Evolutionary conservation across 768 basidiomycete genomes (phyloP), one percentile per base, ranked within the genome.

Genomic region (Termitomyces sp.): DNA sequence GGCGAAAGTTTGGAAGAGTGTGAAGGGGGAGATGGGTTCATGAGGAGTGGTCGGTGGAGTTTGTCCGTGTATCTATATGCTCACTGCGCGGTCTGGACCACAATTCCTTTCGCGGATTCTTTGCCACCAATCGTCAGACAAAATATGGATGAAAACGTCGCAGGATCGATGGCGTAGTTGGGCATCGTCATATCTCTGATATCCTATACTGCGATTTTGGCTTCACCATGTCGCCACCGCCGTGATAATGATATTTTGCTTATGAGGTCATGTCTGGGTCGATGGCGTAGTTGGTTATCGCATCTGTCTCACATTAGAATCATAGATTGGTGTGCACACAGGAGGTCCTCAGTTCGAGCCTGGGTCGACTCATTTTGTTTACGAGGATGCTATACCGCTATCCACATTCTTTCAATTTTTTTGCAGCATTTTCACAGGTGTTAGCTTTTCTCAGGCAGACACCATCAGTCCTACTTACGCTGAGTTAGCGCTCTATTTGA

Each of bases 221-320:
- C n/a, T n/a, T n/a, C n/a, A n/a, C n/a, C n/a, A n/a, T n/a, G n/a
- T n/a, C n/a, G n/a, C n/a, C n/a, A n/a, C n/a, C n/a, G n/a, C n/a
- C n/a, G n/a, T n/a, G 82, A 83, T 83, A 85, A 82, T 82, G 78
- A 29, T 83, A 80, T 83, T 80, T 81, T 82, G 82, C 81, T 83
- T 49, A 62, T 29, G 29, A 7, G 4, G 29, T 29, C 7, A 29
- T 4, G n/a, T n/a, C n/a, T 34, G 62, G 64, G 62, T 74, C 75
- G 81, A 78, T 84, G 83, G 82, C 80, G 83, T 85, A 85, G 82
- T 82, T 85, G 83, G 83, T 83, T 83, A 86, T 83, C 82, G 78
- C 84, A 81, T 82, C 81, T 82, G 82, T 83, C 82, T 84, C 53
- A 65, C 62, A 59, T 45, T 7, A 29, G 29, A 29, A 3, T 29